Evolutionary conservation across 108 stramenopile genomes (phyloP), one percentile per base, ranked within the genome.

Genomic region (Cyclotella cryptica): DNA sequence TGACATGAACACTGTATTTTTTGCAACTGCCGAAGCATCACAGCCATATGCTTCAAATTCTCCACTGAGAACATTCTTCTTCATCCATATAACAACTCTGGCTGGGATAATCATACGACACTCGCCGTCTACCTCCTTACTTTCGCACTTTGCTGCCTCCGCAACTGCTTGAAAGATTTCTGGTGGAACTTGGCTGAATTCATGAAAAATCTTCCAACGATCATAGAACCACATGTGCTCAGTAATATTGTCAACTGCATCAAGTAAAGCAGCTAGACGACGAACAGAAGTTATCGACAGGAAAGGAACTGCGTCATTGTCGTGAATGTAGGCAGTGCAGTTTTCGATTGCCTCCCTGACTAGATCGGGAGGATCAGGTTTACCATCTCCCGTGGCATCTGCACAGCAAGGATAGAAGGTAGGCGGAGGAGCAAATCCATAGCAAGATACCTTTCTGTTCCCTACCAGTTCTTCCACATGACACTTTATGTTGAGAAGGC

Each of bases 281-380:
- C 81, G 74, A 0, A 86, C 79, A 7, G 77, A 74, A 46, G 71
- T 41, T 17, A 84, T 55, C 2, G 81, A 84, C 11, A 86, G 60
- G 60, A 83, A 84, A 10, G 86, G 82, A n/a, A 86, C 79, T 10
- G 44, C 78, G 55, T 86, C 86, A 14, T 66, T 69, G 13, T 72
- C 74, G 41, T 86, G 78, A 51, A 86, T 77, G 55, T 76, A 86
- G 5, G 47, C 49, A 11, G 59, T 81, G 24, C 69, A 68, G 65
- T 74, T 62, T 27, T 58, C 22, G 9, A 83, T 40, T 24, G 82
- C 82, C n/a, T 72, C 42, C n/a, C 14, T 29, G 3, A 80, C 75
- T 17, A 75, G 41, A 19, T 71, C 55, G 7, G 78, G 51, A 14
- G 86, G 75, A 26, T 67, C 65, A 67, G 72, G 35, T 10, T 49